These are phyloP conservation scores for Mortierella sp. DNA, from an alignment of 371 early-diverging fungal genomes.

Conservation along the genomic window DNA sequence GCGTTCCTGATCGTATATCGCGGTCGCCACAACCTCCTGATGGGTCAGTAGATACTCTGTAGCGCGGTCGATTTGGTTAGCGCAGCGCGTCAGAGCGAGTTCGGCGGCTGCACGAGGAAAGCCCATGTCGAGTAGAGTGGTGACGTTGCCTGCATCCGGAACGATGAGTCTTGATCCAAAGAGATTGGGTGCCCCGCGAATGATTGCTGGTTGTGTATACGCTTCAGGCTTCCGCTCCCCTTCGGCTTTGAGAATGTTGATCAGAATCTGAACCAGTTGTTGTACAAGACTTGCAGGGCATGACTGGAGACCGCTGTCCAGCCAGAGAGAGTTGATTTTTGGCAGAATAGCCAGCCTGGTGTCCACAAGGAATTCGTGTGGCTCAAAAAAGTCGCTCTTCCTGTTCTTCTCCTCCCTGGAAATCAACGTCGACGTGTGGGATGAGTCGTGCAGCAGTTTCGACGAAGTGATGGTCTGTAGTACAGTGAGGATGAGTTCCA, in stretches of 20 bases:
- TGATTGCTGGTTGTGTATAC: conserved; percentile 19
- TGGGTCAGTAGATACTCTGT: conserved; percentile 90
- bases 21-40: conserved; percentile 67
- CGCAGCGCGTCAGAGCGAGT: conserved; percentile 81
- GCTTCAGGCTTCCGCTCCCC: conserved; percentile 63
- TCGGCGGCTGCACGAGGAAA: conserved; percentile 86
- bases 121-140: conserved; percentile 89
- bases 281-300: conserved; percentile 64
- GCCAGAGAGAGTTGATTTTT: conserved; percentile 64
- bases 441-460: conserved; percentile 75
- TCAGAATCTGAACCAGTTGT: conserved; percentile 65
- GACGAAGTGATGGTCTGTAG: conserved; percentile 68
- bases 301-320: conserved; percentile 52
- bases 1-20: conserved; percentile 43
- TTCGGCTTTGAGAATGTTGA: conserved; percentile 79
- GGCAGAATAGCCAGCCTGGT: conserved; percentile 67
- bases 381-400: conserved; percentile 70
- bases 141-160: conserved; percentile 73
- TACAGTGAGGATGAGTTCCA: conserved; percentile 70
- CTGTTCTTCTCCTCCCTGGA: conserved; percentile 67
- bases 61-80: conserved; percentile 87
- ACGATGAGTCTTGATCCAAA: conserved; percentile 57
- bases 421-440: conserved; percentile 65
- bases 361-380: conserved; percentile 72
- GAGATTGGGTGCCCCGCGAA: conserved; percentile 28